A percentile compares a stretch with the other conserved stretches of the same genome.
These are phyloP conservation scores for Cystobasidium onofrii DNA, from an alignment of 768 basidiomycete species.

Conservation along the genomic window DNA sequence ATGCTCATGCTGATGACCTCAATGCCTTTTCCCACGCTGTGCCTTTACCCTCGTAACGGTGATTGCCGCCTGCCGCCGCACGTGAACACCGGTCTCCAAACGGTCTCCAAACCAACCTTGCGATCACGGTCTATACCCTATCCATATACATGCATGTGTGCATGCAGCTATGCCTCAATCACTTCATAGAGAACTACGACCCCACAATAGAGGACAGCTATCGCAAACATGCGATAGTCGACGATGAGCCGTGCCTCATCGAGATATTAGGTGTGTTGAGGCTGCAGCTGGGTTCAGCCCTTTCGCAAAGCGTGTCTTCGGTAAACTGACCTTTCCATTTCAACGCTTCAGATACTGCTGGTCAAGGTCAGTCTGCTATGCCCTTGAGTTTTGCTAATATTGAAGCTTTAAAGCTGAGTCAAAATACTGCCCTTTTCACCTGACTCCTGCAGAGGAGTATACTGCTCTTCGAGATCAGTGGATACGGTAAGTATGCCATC, in stretches of 20 bases:
- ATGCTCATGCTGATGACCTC: no score
- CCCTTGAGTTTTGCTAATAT: background rate
- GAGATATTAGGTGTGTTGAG: constrained; percentile 68
- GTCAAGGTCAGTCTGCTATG: constrained; percentile 5
- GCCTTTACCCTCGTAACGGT: no score
- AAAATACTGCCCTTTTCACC: background rate
- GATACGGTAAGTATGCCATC: constrained; percentile 38
- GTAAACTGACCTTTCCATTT: background rate
- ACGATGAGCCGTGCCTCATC: constrained; percentile 94
- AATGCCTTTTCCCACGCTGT: no score
- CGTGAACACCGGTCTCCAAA: no score
- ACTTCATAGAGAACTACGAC: constrained; percentile 43
- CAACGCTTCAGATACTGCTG: constrained; percentile 25
- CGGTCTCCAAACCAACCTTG: no score
- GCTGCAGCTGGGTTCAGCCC: no score
- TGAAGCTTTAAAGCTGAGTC: background rate
- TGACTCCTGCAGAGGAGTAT: constrained; percentile 40
- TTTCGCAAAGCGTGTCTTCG: no score
- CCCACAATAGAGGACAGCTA: constrained; percentile 44
- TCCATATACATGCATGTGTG: background rate
- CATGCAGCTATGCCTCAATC: constrained; percentile 39
- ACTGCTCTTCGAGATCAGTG: constrained; percentile 43
- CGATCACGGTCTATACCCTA: no score
- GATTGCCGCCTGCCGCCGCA: no score
- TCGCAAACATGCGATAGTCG: constrained; percentile 72